Evolutionary conservation across 495 filamentous ascomycete genomes (phyloP), one percentile per base, ranked within the genome.

Genomic region (Talaromyces proteolyticus): DNA sequence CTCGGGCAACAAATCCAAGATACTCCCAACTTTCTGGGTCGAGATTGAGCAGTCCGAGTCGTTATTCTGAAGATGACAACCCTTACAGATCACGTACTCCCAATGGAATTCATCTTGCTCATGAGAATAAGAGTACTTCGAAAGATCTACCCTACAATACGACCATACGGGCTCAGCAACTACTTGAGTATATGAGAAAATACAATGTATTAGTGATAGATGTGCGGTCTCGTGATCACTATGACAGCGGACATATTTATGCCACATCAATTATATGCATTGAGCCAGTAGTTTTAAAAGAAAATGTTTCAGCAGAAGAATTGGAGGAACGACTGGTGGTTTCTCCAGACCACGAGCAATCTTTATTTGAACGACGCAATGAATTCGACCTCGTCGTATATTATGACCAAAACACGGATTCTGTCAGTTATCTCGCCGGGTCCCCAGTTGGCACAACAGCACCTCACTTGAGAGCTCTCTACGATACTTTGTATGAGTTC

Each of bases 331-430:
- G 85, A 23, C 77, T 96, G 51, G 78, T 95, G 10, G 69, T 96
- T 7, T 86, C 86, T 2, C 89, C 93, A 5, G 72, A 86, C 18
- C 58, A 69, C 42, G 93, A 98, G 60, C 83, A 84, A 53, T 63
- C 71, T 1, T 68, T 89, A 16, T 94, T 95, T 53, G 82, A 87
- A 34, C 76, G 77, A 44, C 79, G 93, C 20, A 75, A 93, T 54
- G 77, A 87, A 53, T 95, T 84, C 58, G 90, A 96, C 57, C 60
- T 95, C 46, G 77, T 97, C 20, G 88, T 97, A 2, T 94, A 94
- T 57, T 94, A 97, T 62, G 91, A 99, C 61, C 80, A 89, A 56
- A 66, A 67, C 22, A 84, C 84, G 2, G 59, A 59, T 20, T 75
- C 86, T 57, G 71, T 72, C 49, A 67, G 63, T 39, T 82, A 70